A percentile compares a stretch with the other conserved stretches of the same genome.
Evolutionary conservation across 2,329 filamentous ascomycete species (phyloP).

Genomic region (Fusarium annulatum): DNA sequence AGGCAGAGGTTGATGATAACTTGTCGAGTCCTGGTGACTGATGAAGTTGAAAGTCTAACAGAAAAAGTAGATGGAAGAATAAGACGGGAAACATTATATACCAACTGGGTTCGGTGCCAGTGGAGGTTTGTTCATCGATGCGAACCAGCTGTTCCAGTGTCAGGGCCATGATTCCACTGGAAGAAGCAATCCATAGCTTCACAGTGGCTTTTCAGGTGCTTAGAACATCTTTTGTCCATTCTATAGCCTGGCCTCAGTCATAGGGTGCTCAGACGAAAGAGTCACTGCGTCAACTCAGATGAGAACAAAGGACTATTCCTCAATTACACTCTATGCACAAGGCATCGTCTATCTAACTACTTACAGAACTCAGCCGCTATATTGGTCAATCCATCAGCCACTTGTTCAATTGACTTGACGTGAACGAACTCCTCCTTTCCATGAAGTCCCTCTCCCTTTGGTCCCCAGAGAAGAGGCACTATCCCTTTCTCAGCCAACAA

Average conservation of each 20-base stretch:
- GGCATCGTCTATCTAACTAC: background rate
- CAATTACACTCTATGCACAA: background rate
- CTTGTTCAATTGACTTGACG: conserved; percentile 54
- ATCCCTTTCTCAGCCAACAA: conserved; percentile 58
- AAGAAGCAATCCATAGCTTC: background rate
- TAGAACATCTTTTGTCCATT: background rate
- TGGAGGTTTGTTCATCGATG: background rate
- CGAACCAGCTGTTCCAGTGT: background rate
- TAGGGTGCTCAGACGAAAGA: background rate
- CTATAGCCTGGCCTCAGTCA: background rate
- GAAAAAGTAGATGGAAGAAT: background rate
- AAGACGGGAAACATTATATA: background rate
- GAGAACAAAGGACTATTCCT: background rate
- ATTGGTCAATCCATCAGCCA: conserved; percentile 44
- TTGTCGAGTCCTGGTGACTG: background rate
- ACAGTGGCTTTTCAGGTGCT: background rate
- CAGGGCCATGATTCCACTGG: background rate
- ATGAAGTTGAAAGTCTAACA: background rate
- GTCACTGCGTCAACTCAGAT: too few species aligned
- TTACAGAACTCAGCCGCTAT: conserved; percentile 48
- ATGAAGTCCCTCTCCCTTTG: conserved; percentile 61
- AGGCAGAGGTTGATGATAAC: background rate
- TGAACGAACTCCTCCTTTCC: conserved; percentile 62
- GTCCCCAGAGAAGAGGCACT: conserved; percentile 59
- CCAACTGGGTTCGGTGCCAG: background rate